A percentile compares a stretch with the other conserved stretches of the same genome.
Conservation (phyloP, 495 filamentous ascomycete genomes). For the Talaromyces proteolyticus region DNA sequence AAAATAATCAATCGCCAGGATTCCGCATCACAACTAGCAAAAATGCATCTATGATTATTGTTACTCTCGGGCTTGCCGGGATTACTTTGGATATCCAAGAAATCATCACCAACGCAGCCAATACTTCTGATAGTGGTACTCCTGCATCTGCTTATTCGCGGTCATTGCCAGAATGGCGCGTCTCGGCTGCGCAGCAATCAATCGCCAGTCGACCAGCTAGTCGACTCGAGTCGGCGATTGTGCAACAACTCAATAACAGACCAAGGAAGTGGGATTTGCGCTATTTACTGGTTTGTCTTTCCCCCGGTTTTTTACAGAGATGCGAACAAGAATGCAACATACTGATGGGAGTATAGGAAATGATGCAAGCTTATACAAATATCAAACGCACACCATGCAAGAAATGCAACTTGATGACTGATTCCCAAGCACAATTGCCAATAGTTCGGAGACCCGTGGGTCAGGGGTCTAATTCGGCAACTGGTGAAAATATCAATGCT, state of each 20-base stretch:
- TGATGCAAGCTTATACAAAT: constrained; percentile 34
- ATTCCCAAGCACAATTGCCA: constrained; percentile 32
- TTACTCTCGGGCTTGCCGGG: constrained; percentile 28
- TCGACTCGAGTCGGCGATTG: constrained; percentile 27
- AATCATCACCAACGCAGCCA: constrained; percentile 9
- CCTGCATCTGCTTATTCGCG: neutral
- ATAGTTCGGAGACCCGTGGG: constrained; percentile 20
- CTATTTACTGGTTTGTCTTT: constrained; percentile 31
- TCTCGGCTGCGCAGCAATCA: constrained; percentile 16
- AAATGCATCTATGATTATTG: constrained; percentile 17
- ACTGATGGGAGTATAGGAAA: constrained; percentile 19
- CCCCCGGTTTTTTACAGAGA: neutral
- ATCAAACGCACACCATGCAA: constrained; percentile 32
- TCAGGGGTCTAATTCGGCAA: too few species aligned
- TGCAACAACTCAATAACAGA: constrained; percentile 29
- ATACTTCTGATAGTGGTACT: neutral
- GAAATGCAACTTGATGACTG: constrained; percentile 32
- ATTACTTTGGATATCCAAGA: constrained; percentile 26
- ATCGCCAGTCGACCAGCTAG: constrained; percentile 11
- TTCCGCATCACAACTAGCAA: constrained; percentile 21
- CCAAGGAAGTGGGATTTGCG: constrained; percentile 36
- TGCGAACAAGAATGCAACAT: neutral
- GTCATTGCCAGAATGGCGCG: constrained; percentile 26
- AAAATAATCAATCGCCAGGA: constrained; percentile 18
- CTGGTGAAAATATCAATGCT: constrained; percentile 3